A percentile compares a stretch with the other conserved stretches of the same genome.
Evolutionary conservation across 306 rosid genomes (phyloP).

Genomic region (Alnus glutinosa): DNA sequence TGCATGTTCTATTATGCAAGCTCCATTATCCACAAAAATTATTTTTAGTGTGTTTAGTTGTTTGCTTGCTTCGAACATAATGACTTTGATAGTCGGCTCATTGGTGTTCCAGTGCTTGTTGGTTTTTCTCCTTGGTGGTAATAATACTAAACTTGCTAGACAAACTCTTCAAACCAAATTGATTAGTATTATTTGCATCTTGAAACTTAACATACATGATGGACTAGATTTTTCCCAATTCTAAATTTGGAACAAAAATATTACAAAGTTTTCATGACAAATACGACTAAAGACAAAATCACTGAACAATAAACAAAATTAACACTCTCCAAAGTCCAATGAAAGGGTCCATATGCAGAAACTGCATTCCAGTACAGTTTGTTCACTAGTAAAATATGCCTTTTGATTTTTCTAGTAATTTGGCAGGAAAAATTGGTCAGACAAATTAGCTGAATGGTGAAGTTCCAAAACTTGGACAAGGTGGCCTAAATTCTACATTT

Average conservation of each 20-base stretch:
- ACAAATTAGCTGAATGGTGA: not conserved
- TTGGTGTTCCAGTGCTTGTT: not conserved
- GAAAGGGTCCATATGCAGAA: not conserved
- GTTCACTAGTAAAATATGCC: not conserved
- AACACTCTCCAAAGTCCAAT: not conserved
- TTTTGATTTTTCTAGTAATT: not conserved
- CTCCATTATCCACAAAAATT: not conserved
- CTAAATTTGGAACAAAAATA: not conserved
- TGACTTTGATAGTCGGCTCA: not conserved
- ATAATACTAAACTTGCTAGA: not conserved
- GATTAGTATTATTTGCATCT: conserved; percentile 21
- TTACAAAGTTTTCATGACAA: not conserved
- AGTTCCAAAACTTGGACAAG: not conserved
- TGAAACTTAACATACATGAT: conserved; percentile 16
- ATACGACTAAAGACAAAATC: not conserved
- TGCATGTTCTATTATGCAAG: not conserved
- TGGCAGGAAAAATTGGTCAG: not conserved
- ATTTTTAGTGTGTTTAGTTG: not conserved
- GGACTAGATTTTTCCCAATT: not conserved
- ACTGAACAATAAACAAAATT: not conserved
- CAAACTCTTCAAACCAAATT: not conserved
- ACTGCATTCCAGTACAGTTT: not conserved
- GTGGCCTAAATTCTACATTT: not conserved
- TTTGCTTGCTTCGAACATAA: not conserved
- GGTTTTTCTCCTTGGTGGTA: not conserved